These are phyloP conservation scores for Spathaspora sp. DNA, from an alignment of 1,139 yeast genomes.

Conservation along the genomic window DNA sequence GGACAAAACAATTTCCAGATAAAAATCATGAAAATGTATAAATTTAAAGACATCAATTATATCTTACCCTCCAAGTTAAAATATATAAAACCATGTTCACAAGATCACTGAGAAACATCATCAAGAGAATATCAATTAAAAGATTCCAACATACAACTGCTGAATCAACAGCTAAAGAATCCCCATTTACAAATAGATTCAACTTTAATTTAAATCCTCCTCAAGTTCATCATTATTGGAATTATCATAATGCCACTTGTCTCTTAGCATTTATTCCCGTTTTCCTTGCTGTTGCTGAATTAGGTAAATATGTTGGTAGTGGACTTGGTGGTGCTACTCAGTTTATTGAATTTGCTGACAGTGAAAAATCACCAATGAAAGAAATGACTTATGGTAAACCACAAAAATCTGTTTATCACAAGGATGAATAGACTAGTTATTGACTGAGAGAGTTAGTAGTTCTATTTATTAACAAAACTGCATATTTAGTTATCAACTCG, in stretches of 20 bases:
- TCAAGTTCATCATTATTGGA: constrained; percentile 51
- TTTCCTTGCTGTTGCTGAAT: constrained; percentile 35
- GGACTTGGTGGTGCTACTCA: constrained; percentile 33
- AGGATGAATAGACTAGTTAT: constrained; percentile 3
- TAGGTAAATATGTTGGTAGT: constrained; percentile 32
- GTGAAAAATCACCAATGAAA: constrained; percentile 40
- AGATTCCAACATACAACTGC: constrained; percentile 32
- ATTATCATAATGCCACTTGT: constrained; percentile 36
- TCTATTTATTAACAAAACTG: background rate
- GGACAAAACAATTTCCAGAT: background rate
- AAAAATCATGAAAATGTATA: background rate
- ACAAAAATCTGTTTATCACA: constrained; percentile 20
- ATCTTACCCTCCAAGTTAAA: background rate
- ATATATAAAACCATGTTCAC: constrained; percentile 23
- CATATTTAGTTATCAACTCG: background rate
- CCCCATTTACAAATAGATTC: constrained; percentile 41
- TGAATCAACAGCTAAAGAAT: constrained; percentile 19
- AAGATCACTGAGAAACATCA: constrained; percentile 23
- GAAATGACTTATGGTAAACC: constrained; percentile 40
- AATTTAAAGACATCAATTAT: background rate
- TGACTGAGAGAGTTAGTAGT: background rate
- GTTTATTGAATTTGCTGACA: constrained; percentile 34
- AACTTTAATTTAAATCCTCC: constrained; percentile 48
- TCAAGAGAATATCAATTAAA: constrained; percentile 17
- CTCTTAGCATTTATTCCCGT: constrained; percentile 41